A percentile compares a stretch with the other conserved stretches of the same genome.
These are phyloP conservation scores for Durusdinium trenchii DNA, from an alignment of 73 alveolate species.

Conservation along the genomic window DNA sequence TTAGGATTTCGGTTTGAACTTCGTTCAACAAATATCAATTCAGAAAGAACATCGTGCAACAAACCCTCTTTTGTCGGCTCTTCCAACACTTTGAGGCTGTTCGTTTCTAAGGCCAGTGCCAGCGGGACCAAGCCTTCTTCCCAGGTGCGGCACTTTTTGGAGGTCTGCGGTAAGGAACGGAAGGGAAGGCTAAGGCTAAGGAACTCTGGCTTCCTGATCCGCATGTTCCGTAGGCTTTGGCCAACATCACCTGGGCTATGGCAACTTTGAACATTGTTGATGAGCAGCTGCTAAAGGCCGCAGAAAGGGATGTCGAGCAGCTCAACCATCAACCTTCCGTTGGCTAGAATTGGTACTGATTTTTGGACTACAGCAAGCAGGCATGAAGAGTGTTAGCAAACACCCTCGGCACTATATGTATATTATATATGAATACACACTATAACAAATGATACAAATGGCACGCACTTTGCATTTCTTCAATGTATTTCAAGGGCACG, in stretches of 20 bases:
- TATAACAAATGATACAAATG: too few relatives aligned
- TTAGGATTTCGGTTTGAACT: not conserved
- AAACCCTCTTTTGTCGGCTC: not conserved
- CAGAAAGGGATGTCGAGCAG: not conserved
- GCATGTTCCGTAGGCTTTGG: conserved; percentile 36
- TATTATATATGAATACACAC: too few relatives aligned
- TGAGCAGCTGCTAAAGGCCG: conserved; percentile 79
- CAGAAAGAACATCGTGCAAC: not conserved
- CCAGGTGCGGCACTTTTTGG: not conserved
- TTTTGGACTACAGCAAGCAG: too few relatives aligned
- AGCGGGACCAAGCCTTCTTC: conserved; percentile 92
- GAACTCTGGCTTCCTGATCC: not conserved
- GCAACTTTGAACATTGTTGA: conserved; percentile 79
- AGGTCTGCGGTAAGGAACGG: not conserved
- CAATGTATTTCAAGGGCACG: too few relatives aligned
- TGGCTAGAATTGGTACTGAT: too few relatives aligned
- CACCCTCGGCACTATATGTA: too few relatives aligned
- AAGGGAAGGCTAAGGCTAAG: not conserved
- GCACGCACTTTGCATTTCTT: too few relatives aligned
- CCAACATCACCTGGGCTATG: conserved; percentile 94
- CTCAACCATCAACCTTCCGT: not conserved
- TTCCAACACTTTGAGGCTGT: not conserved
- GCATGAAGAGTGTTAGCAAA: too few relatives aligned
- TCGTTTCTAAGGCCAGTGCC: conserved; percentile 67
- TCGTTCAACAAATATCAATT: not conserved